Base-by-base conservation (phyloP, 352 stramenopile species). In the Phytophthora idaei region DNA sequence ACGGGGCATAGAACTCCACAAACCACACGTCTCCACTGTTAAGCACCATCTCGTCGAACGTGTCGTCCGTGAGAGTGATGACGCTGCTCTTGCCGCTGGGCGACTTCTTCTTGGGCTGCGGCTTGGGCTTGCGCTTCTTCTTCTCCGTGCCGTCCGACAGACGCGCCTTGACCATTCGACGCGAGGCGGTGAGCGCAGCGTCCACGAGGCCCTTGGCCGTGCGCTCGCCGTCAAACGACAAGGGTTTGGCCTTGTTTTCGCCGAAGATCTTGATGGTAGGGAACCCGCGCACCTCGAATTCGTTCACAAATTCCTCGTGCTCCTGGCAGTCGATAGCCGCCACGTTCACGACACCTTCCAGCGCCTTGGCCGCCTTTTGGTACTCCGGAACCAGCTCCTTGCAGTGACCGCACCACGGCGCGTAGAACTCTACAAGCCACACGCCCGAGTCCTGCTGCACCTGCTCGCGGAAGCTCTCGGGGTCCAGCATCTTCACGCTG, bases 391-490 rank as follows among this genome's bases (percentile, higher is more conserved):
- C 87, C 39, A 98, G 83, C 61, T 88, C 83, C 80, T 98, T 97
- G 83, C 95, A 98, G 78, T 98, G 95, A 36, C 95, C 95, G 61
- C 93, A 98, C 93, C 93, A 98, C 42, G 94, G 94, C 50, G 95
- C 95, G 54, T 97, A 98, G 67, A 98, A 98, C 74, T 98, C 90
- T 17, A 98, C 92, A n/a, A 98, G 54, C 92, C 93, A 98, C 68
- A 96, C 78, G 12, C 85, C 84, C 5, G 78, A 75, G 73, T 90
- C 84, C 78, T 85, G 76, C 73, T 90, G 77, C 55, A 95, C 59
- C 55, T 81, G 62, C 55, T 93, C 83, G 11, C 83, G 78, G 47
- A 95, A 85, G 61, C 76, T 84, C 69, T 89, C 78, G 0, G 85
- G 67, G 57, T 95, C 87, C 45, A 95, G 71, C 34, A 90, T 37